These are phyloP conservation scores for Besnoitia besnoiti DNA, from an alignment of 169 alveolate species.

Conservation along the genomic window DNA sequence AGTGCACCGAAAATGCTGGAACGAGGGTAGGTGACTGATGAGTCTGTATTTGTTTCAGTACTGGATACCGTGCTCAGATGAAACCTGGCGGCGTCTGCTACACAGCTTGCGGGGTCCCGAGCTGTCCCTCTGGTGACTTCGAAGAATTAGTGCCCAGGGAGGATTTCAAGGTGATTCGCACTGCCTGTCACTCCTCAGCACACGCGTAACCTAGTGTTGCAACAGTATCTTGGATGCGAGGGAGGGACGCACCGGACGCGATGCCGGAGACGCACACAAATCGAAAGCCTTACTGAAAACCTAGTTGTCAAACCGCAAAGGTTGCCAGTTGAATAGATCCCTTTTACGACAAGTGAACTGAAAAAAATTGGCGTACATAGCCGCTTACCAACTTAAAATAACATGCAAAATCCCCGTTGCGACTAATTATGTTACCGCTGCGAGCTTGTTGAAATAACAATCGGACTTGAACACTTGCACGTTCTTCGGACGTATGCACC, in stretches of 20 bases:
- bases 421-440: no score
- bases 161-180: conserved; percentile 1
- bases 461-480: no score
- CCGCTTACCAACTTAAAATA: neutral
- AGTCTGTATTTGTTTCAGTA: neutral
- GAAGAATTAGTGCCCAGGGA: neutral
- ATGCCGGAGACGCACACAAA: conserved; percentile 7
- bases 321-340: conserved; percentile 30
- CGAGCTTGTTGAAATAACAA: no score
- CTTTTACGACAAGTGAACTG: neutral
- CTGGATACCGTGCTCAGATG: neutral
- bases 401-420: no score
- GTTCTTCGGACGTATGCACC: no score
- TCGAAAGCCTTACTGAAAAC: conserved; percentile 26
- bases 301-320: neutral
- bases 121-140: conserved; percentile 34
- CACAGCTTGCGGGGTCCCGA: conserved; percentile 34
- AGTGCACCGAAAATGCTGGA: neutral
- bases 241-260: conserved; percentile 40
- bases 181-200: neutral
- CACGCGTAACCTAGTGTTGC: neutral
- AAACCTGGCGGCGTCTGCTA: conserved; percentile 22
- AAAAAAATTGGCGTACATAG: neutral
- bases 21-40: neutral
- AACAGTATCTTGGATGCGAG: conserved; percentile 17